Evolutionary conservation across 2,329 filamentous ascomycete genomes (phyloP).

Genomic region (Ceratocystis diversiconidia): DNA sequence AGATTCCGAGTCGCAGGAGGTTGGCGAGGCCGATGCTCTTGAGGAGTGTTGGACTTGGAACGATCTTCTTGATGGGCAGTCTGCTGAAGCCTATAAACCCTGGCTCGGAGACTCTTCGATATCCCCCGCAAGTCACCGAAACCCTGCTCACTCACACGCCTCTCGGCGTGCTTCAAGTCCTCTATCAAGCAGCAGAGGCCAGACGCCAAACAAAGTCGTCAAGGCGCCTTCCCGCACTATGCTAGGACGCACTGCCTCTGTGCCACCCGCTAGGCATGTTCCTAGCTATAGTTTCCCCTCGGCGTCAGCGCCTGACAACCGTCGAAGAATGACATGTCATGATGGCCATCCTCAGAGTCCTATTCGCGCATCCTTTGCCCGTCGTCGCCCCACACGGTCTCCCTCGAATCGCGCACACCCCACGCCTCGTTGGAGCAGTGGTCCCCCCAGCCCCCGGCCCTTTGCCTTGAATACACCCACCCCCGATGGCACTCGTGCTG

Average conservation of each 20-base stretch:
- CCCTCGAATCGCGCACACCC: constrained; percentile 36
- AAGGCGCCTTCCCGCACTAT: constrained; percentile 31
- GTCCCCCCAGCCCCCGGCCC: constrained; percentile 32
- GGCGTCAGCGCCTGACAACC: neutral
- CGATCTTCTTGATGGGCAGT: constrained; percentile 45
- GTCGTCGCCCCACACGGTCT: constrained; percentile 39
- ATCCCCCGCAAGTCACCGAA: neutral
- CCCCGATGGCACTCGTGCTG: constrained; percentile 5
- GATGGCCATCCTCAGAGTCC: constrained; percentile 2
- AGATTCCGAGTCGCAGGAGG: constrained; percentile 29
- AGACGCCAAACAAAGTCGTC: constrained; percentile 31
- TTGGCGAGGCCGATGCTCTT: constrained; percentile 46
- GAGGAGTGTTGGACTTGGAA: constrained; percentile 57
- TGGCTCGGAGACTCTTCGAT: neutral
- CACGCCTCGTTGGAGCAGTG: constrained; percentile 41
- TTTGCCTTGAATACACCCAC: constrained; percentile 23
- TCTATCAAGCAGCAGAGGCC: constrained; percentile 26
- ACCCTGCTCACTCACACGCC: constrained; percentile 21
- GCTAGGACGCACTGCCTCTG: constrained; percentile 38
- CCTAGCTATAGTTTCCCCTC: constrained; percentile 34
- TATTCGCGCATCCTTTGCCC: neutral
- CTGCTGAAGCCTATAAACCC: constrained; percentile 1
- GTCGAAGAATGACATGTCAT: constrained; percentile 12
- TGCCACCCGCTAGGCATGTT: constrained; percentile 31
- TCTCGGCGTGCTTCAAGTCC: constrained; percentile 27